phyloP scores from a whole-genome alignment of 768 basidiomycete genomes.

The Suillus weaverae region DNA sequence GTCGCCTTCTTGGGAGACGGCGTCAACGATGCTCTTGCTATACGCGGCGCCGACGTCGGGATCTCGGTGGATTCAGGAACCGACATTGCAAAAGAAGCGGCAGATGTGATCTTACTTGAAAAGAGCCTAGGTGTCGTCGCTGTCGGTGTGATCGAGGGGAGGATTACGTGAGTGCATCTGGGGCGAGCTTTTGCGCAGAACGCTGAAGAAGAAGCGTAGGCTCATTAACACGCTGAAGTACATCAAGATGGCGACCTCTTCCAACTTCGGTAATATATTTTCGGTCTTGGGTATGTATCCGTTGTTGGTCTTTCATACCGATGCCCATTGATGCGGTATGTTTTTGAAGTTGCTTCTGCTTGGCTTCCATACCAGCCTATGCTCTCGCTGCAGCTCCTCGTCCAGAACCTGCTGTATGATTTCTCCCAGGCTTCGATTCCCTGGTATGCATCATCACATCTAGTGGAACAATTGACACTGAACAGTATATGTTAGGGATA shows the following conservation, averaged over 20 bases:
- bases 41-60: constrained; percentile 33
- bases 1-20: constrained; percentile 34
- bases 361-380: constrained; percentile 40
- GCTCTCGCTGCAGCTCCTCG: constrained; percentile 33
- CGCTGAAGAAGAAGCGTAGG: constrained; percentile 21
- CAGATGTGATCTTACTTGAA: constrained; percentile 37
- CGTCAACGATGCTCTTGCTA: constrained; percentile 33
- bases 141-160: constrained; percentile 33
- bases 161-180: constrained; percentile 28
- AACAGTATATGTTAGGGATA: constrained; percentile 28
- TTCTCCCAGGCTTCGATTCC: constrained; percentile 39
- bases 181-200: not conserved
- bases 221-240: constrained; percentile 39
- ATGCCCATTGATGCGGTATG: not conserved
- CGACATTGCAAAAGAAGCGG: constrained; percentile 39
- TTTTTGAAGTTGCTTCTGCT: constrained; percentile 32
- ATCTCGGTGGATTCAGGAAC: constrained; percentile 35
- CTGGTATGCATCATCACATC: constrained; percentile 21
- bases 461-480: not conserved
- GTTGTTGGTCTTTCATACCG: not conserved
- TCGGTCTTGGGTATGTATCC: constrained; percentile 28
- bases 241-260: constrained; percentile 39
- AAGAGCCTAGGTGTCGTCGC: constrained; percentile 36
- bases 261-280: constrained; percentile 37
- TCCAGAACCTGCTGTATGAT: constrained; percentile 36